Base-by-base conservation (phyloP, 2,329 filamentous ascomycete genomes). In the Penicillium psychrosexuale region DNA sequence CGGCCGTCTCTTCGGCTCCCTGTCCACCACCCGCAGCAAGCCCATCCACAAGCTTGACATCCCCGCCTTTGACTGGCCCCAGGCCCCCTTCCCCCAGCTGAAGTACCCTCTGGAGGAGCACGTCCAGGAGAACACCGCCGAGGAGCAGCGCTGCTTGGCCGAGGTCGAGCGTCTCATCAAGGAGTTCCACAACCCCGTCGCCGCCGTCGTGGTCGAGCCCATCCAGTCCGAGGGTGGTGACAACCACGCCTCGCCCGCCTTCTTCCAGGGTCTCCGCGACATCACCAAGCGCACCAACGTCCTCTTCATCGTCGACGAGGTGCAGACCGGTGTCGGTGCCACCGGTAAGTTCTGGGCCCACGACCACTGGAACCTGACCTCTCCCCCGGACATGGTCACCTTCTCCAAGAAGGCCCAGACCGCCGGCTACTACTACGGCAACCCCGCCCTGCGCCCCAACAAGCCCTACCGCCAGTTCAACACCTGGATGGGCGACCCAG, bases 281-380 rank as follows among this genome's bases (percentile, higher is more conserved):
- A 75, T 96, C 58, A 96, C 91, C 37, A 83, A 84, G 68, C 72
- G 72, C 48, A 69, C 69, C 65, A 82, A 86, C 64, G 83, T 96
- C 30, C 84, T 95, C 55, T 80, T 96, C 73, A 96, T 96, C 69
- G 91, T 95, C 61, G 91, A 96, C 72, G 91, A 96, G 77, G 91
- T 96, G 11, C 91, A 96, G 78, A 96, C 91, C 7, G 92, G 91
- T 71, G 87, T 96, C 27, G 92, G 92, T 66, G 91, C 92, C 37
- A 96, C 91, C 0, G 91, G 91, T 66, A 91, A 90, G 74, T 96
- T 96, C 85, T 96, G 91, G 91, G 91, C 92, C 8, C 92, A 96
- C 79, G 91, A 96, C 68, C 92, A 96, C 85, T 96, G 91, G 91
- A 82, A 89, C 73, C 82, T 96, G 40, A 70, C 81, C 47, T 78